Base-by-base conservation (phyloP, 257 asterid genomes). In the Knoxia roxburghii region DNA sequence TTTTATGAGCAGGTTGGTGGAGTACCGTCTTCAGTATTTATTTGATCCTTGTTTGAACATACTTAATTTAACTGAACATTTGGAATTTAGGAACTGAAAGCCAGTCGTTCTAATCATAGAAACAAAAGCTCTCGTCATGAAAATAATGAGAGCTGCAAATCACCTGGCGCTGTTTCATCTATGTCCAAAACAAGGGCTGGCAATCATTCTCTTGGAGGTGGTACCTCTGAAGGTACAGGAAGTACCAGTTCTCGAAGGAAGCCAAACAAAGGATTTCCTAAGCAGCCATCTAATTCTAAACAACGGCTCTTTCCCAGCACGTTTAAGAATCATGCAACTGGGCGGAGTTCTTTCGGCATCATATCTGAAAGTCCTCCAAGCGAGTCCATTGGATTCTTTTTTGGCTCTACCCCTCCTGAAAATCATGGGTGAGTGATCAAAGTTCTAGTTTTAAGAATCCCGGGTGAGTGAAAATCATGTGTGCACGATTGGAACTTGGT, bases 321-420 rank as follows among this genome's bases (percentile, higher is more conserved):
- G 78, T 63, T 75, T 32, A 79, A 68, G 73, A 81, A 77, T 75
- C 89, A 83, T 73, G 87, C 83, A 64, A 79, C 78, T 80, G 75
- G 71, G 68, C 77, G 77, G 72, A 84, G 73, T 70, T 54, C 80
- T 71, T 60, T 59, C 17, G 87, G 88, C 68, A 67, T 71, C 37
- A 33, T 77, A 72, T 81, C 91, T 65, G 96, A 86, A 80, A 88
- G 96, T 75, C 96, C 95, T 27, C 86, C 94, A 50, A 79, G 83
- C 68, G 87, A 85, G 80, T 84, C 96, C 9, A 84, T 93, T 77
- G 99, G 96, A 18, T 90, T 88, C 82, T 93, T 84, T 90, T 90
- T 90, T 85, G 95, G 95, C 69, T 85, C 96, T 74, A 84, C 95
- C 7, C 91, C 97, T 72, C 92, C 96, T 24, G 95, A 93, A 68